Evolutionary conservation across 2,329 filamentous ascomycete genomes (phyloP), one percentile per base, ranked within the genome.

Genomic region (Exophiala viscosa): DNA sequence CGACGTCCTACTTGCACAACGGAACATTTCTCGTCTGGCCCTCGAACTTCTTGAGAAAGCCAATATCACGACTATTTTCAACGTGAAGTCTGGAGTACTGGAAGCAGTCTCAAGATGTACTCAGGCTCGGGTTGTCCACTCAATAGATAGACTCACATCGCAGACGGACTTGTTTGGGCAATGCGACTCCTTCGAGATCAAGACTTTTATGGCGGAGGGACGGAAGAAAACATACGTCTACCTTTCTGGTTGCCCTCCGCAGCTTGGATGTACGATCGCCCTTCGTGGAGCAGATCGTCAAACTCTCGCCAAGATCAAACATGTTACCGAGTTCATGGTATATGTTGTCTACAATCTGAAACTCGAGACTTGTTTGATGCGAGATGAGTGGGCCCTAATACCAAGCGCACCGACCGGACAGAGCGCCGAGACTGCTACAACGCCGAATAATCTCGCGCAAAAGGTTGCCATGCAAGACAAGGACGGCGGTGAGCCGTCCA

Each of bases 311-410:
- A 88, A 85, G 62, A 84, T 99, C 69, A 99, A 99, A 71, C 82
- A 84, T 47, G 93, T 99, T 60, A 93, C 92, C 9, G 93, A 99
- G 67, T 97, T 99, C 66, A 96, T 99, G 92, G 87, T 95, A 34
- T 99, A 97, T 62, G 95, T 99, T 15, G 91, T 97, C 10, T 99
- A 99, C 71, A 99, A 96, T 64, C 77, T 99, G 48, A 96, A 95
- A 66, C 79, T 99, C 11, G 93, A 99, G 71, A 96, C 93, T 1
- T 96, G 88, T 62, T 76, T 99, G 41, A 88, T 99, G 80, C 82
- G 89, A 47, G 93, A 99, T 67, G 91, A 95, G 64, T 95, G 90
- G 62, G 87, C 95, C 13, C 82, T 91, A 57, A 86, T 95, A 17
- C 90, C 90, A 1, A 61, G 41, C 17, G 49, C 55, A 5, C 44